Evolutionary conservation across 1,139 yeast genomes (phyloP).

Genomic region (Hanseniaspora gamundiae): DNA sequence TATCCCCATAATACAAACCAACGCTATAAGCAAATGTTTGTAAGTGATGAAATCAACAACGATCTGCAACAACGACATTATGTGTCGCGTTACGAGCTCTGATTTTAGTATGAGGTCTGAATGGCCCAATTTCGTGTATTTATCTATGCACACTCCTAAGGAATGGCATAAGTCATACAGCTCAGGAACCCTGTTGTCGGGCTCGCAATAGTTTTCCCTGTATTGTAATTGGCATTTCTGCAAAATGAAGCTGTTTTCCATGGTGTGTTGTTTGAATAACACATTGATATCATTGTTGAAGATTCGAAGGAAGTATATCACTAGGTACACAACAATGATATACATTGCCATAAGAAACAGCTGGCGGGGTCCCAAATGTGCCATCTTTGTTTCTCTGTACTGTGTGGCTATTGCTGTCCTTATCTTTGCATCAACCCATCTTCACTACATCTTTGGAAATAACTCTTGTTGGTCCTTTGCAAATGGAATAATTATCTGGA

Average conservation of each 20-base stretch:
- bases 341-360: neutral
- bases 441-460: no score
- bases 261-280: slow-evolving; percentile 11
- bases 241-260: slow-evolving; percentile 27
- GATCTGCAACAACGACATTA: slow-evolving; percentile 51
- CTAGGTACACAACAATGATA: neutral
- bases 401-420: no score
- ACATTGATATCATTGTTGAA: neutral
- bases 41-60: slow-evolving; percentile 53
- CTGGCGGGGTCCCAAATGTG: neutral
- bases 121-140: slow-evolving; percentile 32
- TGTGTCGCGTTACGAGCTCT: slow-evolving; percentile 46
- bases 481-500: no score
- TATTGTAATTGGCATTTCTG: slow-evolving; percentile 41
- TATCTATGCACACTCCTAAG: slow-evolving; percentile 54
- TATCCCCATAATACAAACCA: slow-evolving; percentile 23
- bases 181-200: slow-evolving; percentile 47
- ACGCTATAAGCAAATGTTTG: slow-evolving; percentile 37
- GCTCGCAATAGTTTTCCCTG: slow-evolving; percentile 43
- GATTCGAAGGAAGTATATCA: neutral
- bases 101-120: slow-evolving; percentile 29
- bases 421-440: no score
- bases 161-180: slow-evolving; percentile 41
- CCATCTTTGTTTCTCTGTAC: no score
- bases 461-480: no score